Evolutionary conservation across 208 protist species (phyloP).

Genomic region (Leishmania tropica): DNA sequence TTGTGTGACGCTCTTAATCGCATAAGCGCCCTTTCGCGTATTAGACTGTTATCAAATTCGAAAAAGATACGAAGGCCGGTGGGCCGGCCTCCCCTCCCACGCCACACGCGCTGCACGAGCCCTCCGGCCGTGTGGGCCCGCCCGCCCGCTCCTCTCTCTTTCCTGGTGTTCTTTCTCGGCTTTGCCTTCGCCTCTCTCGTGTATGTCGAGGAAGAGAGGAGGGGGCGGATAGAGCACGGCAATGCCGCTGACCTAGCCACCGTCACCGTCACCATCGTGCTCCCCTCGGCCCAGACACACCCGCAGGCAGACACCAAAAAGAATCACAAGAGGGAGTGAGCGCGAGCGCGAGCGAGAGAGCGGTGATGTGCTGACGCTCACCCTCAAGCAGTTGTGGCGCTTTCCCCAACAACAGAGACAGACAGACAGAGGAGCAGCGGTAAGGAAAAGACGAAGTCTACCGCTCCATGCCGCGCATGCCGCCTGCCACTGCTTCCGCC

Average conservation of each 20-base stretch:
- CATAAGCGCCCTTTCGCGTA: neutral
- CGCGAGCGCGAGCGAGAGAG: neutral
- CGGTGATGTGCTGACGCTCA: neutral
- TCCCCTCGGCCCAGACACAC: neutral
- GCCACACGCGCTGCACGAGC: neutral
- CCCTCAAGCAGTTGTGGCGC: neutral
- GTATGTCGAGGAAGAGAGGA: neutral
- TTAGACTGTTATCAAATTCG: slow-evolving; percentile 4
- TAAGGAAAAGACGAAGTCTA: neutral
- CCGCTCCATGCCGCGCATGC: neutral
- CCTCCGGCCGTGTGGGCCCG: neutral
- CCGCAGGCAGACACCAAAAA: neutral
- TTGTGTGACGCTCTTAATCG: neutral
- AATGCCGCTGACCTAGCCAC: neutral
- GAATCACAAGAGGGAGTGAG: neutral
- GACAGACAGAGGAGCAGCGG: neutral
- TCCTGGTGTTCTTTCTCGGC: neutral
- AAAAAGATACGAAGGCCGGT: neutral
- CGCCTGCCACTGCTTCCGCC: neutral
- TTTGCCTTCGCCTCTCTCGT: neutral
- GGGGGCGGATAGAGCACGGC: neutral
- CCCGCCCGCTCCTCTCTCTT: neutral
- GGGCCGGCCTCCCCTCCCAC: neutral
- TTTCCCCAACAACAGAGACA: neutral
- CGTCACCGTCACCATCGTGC: neutral